phyloP scores from a whole-genome alignment of 768 basidiomycete genomes.

The Pholiota molesta region DNA sequence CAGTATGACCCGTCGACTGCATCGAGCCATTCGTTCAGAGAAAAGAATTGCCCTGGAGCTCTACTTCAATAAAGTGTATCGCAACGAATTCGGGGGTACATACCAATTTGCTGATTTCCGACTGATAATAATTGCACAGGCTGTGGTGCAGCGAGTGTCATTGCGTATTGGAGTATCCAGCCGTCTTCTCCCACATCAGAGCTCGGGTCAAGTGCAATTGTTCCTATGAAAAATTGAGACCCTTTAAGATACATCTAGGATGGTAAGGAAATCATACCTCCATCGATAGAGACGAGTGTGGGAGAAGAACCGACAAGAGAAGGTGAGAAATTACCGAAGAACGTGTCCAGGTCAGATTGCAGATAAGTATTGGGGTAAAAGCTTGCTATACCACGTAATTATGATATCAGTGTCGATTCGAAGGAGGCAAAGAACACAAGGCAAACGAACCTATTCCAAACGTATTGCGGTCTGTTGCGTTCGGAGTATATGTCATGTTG shows the following conservation, averaged over 20 bases:
- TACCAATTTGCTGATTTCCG: slow-evolving; percentile 43
- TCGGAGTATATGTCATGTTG: slow-evolving; percentile 27
- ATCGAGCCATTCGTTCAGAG: slow-evolving; percentile 49
- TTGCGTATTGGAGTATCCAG: slow-evolving; percentile 57
- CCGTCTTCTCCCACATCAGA: slow-evolving; percentile 55
- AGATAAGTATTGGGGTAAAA: slow-evolving; percentile 48
- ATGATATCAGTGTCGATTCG: neutral
- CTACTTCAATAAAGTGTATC: neutral
- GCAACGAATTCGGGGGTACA: slow-evolving; percentile 20
- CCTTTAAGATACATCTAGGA: neutral
- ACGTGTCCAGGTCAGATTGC: slow-evolving; percentile 47
- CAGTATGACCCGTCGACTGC: slow-evolving; percentile 49
- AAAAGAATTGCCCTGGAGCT: slow-evolving; percentile 36
- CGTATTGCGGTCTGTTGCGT: slow-evolving; percentile 26
- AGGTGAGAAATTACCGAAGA: slow-evolving; percentile 41
- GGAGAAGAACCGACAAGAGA: slow-evolving; percentile 39
- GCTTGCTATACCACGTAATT: slow-evolving; percentile 37
- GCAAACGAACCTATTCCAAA: slow-evolving; percentile 30
- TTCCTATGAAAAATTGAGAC: neutral
- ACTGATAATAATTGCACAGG: slow-evolving; percentile 42
- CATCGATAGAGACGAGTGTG: slow-evolving; percentile 34
- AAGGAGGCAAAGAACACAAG: neutral
- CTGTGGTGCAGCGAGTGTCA: slow-evolving; percentile 44
- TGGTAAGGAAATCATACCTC: slow-evolving; percentile 23
- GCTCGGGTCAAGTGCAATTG: slow-evolving; percentile 43